Base-by-base conservation (phyloP, 257 asterid genomes). In the Capsicum pubescens region DNA sequence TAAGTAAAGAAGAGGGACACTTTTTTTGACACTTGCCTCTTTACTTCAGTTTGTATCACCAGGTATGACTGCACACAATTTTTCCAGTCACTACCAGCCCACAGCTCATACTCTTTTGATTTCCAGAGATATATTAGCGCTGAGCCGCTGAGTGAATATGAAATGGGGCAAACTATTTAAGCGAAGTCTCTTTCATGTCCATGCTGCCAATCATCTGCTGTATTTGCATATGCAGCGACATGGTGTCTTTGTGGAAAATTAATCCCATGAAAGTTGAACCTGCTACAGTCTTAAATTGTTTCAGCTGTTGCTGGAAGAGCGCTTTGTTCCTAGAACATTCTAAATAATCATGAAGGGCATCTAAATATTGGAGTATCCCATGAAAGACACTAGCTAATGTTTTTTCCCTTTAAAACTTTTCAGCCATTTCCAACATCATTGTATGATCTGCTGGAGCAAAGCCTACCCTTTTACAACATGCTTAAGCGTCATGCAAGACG, bases 371-470 rank as follows among this genome's bases (percentile, higher is more conserved):
- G 44, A 39, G 44, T 39, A 32, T 50, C 46, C 9, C 26, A 6
- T 72, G 59, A 35, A 54, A 83, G 44, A 44, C 80, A 66, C 21
- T 78, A 60, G 16, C 71, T 84, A 26, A 84, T 9, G 9, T 12
- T n/a, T 70, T 64, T 35, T 83, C 72, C 79, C 61, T n/a, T 54
- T 61, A 35, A 50, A 59, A 55, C 7, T 67, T 87, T 87, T 77
- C 95, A 95, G 99, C 92, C 93, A 84, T 93, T 95, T 88, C 98
- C 99, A 9, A 59, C 88, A 9, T 80, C 93, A 81, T 89, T 88
- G 86, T 91, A 94, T 88, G 86, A 93, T 86, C 82, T 95, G 90
- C 91, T 94, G 93, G 99, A 94, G 91, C 93, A 92, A 88, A 91
- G 93, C 89, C 84, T 91, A 64, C 98, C 97, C 81, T 93, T 94